Percentiles rank a stretch among this genome's conserved stretches.
These are phyloP conservation scores for Tolypocladium tropicale DNA, from an alignment of 2,329 filamentous ascomycete species.

Conservation along the genomic window DNA sequence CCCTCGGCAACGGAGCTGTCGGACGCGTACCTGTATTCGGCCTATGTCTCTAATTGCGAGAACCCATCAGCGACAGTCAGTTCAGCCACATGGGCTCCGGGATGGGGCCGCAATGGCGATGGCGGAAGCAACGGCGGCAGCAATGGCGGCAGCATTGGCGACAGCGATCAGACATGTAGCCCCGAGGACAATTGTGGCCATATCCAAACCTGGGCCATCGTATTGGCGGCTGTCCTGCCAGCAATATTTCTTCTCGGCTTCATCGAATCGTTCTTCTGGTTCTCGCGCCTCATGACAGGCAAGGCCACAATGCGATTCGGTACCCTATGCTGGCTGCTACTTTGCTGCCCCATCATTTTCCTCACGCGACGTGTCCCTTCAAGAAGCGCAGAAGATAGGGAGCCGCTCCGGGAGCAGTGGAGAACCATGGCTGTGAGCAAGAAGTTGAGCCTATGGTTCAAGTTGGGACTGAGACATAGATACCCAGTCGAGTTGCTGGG, in stretches of 20 bases:
- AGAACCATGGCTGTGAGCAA: constrained; percentile 1
- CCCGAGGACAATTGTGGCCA: neutral
- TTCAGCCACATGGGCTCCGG: neutral
- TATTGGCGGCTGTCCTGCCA: constrained; percentile 14
- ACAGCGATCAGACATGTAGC: neutral
- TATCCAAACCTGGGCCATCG: constrained; percentile 11
- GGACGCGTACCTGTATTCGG: constrained; percentile 6
- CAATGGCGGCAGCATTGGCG: neutral
- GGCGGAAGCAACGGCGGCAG: neutral
- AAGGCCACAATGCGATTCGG: constrained; percentile 16
- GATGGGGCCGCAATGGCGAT: neutral
- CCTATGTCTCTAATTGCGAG: constrained; percentile 9
- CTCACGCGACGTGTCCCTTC: constrained; percentile 6
- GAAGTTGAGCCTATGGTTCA: constrained; percentile 8
- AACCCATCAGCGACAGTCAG: constrained; percentile 6
- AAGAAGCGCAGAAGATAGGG: constrained; percentile 3
- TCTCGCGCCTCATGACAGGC: constrained; percentile 19
- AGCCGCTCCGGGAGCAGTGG: constrained; percentile 8
- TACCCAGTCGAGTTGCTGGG: constrained; percentile 9
- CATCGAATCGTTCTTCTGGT: constrained; percentile 21
- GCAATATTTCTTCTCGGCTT: constrained; percentile 18
- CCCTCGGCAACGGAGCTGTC: neutral
- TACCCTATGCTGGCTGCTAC: constrained; percentile 17
- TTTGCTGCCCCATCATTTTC: constrained; percentile 4
- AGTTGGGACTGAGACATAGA: constrained; percentile 8